phyloP scores from a whole-genome alignment of 768 basidiomycete species.

The Lactarius deliciosus region DNA sequence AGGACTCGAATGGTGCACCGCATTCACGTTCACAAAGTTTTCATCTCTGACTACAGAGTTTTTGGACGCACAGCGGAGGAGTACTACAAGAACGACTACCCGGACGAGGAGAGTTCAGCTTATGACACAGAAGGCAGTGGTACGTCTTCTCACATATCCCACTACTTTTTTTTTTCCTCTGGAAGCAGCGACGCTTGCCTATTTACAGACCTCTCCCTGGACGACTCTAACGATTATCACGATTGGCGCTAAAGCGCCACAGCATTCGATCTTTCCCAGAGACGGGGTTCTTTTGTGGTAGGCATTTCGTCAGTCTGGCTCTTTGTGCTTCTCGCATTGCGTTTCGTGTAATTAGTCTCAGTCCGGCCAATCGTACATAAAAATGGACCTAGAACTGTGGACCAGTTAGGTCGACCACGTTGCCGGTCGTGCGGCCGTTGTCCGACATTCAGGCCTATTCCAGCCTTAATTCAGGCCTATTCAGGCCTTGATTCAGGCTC shows the following conservation, averaged over 20 bases:
- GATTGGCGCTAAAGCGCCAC: conserved; percentile 10
- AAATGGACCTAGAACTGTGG: not conserved
- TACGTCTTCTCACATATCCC: conserved; percentile 5
- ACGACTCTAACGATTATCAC: conserved; percentile 1
- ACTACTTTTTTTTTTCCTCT: not conserved
- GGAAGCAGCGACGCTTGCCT: not conserved
- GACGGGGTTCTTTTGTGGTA: not conserved
- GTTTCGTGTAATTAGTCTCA: not conserved
- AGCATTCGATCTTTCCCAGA: not conserved
- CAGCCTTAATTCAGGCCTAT: too few species aligned
- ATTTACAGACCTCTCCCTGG: conserved; percentile 8
- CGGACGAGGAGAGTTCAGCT: conserved; percentile 56
- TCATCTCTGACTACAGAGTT: not conserved
- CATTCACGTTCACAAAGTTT: not conserved
- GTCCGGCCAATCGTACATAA: not conserved
- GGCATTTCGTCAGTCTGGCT: not conserved
- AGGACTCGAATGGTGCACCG: conserved; percentile 75
- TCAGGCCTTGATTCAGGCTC: too few species aligned
- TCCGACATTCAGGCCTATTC: too few species aligned
- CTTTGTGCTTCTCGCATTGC: not conserved
- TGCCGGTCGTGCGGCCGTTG: not conserved
- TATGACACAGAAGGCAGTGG: conserved; percentile 35
- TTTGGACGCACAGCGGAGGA: conserved; percentile 57
- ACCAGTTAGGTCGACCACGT: not conserved
- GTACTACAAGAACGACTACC: conserved; percentile 84